Base-by-base conservation (phyloP, 768 basidiomycete genomes). In the Rhodotorula sphaerocarpa region DNA sequence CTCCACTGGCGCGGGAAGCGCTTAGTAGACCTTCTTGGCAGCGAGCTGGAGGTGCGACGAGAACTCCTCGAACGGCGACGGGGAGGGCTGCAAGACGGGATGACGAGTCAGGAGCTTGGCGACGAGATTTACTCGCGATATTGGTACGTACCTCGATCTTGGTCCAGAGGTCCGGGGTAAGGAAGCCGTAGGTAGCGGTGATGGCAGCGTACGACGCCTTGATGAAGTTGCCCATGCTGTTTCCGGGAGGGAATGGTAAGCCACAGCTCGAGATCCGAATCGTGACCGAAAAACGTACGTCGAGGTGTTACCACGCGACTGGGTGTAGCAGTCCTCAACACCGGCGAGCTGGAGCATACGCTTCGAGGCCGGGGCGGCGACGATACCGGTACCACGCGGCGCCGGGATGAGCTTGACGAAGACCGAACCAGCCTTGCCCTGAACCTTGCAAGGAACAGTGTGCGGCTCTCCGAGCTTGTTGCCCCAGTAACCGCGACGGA, bases 401-500 rank as follows among this genome's bases (percentile, higher is more conserved):
- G 93, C 95, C 72, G 95, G 93, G 74, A 99, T 92, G 73, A 99
- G 84, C 74, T 92, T 88, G 79, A 91, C 95, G 90, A 90, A 95
- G 79, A 99, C 95, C 66, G 93, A 97, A 67, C 92, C 95, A 72
- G 90, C 87, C 82, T 97, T 97, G 69, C 95, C 95, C 78, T 86
- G 86, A 75, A 96, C 92, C 80, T 99, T 99, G 75, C 88, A 89
- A 48, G 95, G 95, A 59, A 99, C 92, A 65, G 95, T 99, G 81
- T 99, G 95, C 60, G 95, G 95, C 75, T 93, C 90, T 79, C 90
- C 91, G 73, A 99, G 92, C 74, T 90, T 88, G 73, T 90, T 88
- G 81, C 95, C 95, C 95, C 95, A 99, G 83, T 99, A 99, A 72
- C 95, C 95, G 79, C 95, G 82, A 73, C 95, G 88, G 68, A 99